Evolutionary conservation across 73 alveolate species (phyloP), one percentile per base, ranked within the genome.

Genomic region (Paramecium bursaria): DNA sequence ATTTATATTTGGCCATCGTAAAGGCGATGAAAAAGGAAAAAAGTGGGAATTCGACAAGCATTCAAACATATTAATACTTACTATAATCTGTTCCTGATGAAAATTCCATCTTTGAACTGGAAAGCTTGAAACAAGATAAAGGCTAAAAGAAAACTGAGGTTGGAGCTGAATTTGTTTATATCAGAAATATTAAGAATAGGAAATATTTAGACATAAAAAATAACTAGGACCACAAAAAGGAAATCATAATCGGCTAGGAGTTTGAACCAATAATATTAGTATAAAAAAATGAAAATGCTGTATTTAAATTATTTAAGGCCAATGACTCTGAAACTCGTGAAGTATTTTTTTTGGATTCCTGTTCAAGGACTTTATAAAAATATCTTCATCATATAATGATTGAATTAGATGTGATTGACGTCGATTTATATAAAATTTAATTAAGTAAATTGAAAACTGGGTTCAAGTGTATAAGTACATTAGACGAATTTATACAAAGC

Each of bases 1-100:
- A 82, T 39, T 55, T 79, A 22, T 79, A 53, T 53, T 79, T 79
- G 67, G 61, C 82, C 7, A 39, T 53, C 21, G 82, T 67, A 2
- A 31, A 57, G 11, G 25, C 21, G 19, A 19, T 39, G 15, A 53
- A 53, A 4, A 67, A 39, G 27, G n/a, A n/a, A n/a, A n/a, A n/a
- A n/a, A n/a, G n/a, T n/a, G n/a, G n/a, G n/a, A n/a, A n/a, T n/a
- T n/a, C n/a, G n/a, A n/a, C n/a, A n/a, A n/a, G n/a, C n/a, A n/a
- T n/a, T n/a, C n/a, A n/a, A n/a, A n/a, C n/a, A n/a, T n/a, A n/a
- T n/a, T n/a, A n/a, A n/a, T n/a, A n/a, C n/a, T n/a, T n/a, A n/a
- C n/a, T 67, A 19, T 67, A 67, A 35, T 53, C 44, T 39, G 9
- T n/a, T 2, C 82, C 82, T 0, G 17, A 67, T 67, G 44, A 42